Evolutionary conservation across 2,329 filamentous ascomycete genomes (phyloP), one percentile per base, ranked within the genome.

Genomic region (Alternaria viburni): DNA sequence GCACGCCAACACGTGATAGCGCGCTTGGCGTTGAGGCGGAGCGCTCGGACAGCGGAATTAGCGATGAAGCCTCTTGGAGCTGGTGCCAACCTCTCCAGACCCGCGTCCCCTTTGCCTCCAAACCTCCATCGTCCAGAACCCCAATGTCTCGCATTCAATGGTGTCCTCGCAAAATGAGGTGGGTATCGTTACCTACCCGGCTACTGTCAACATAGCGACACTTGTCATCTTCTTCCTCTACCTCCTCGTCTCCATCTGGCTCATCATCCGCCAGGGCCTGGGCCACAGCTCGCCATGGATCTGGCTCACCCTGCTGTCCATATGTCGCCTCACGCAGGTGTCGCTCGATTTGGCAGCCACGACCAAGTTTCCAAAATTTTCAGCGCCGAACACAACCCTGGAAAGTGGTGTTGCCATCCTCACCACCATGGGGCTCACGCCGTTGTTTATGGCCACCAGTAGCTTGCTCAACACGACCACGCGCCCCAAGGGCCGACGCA

Each of bases 311-410:
- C 47, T 76, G 36, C 58, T 79, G 12, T 66, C 71, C 49, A 67
- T 77, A 46, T 79, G 76, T 61, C 77, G 77, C 36, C 74, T 79
- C 30, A 71, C 72, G 19, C 77, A 76, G 71, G 75, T 78, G 4
- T 68, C 76, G 13, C 69, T 79, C 57, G 76, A 79, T 77, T 67
- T 79, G 65, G 76, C 76, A 21, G 73, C 76, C 17, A 78, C 77
- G 8, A 68, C 70, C 32, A 63, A 77, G 59, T 77, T 64, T 56
- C 71, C 72, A 5, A 62, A 65, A 15, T 30, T 59, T 11, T 56
- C 66, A 6, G 61, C 67, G 12, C 26, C 76, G 25, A 77, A 79
- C 54, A 77, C 76, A 6, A 58, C 61, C 25, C 65, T 77, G 8
- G 72, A 77, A 50, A 74, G 67, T 26, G 77, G 76, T 51, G 77